Conservation (phyloP, 371 early-diverging fungal species). For the Circinella umbellata region DNA sequence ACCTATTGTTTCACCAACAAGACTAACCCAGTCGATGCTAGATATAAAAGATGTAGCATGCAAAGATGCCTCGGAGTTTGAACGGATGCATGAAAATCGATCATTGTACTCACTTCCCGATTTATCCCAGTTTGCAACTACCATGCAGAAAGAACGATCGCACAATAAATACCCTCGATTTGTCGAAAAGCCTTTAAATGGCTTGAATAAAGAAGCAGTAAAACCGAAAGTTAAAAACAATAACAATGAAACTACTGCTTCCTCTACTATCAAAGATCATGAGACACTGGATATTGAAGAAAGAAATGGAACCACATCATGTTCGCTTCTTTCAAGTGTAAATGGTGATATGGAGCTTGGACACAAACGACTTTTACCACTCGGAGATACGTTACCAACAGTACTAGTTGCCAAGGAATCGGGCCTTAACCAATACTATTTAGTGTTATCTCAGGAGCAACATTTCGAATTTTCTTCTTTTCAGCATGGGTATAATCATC, state of each 20-base stretch:
- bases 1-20: neutral
- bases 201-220: no score
- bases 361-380: neutral
- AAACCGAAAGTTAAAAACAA: no score
- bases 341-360: neutral
- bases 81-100: neutral
- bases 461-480: neutral
- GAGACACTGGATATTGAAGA: neutral
- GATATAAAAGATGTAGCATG: neutral
- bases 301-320: neutral
- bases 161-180: neutral
- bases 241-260: no score
- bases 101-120: neutral
- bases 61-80: neutral
- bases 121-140: neutral
- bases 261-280: neutral
- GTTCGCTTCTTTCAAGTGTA: neutral
- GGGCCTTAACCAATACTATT: constrained; percentile 1
- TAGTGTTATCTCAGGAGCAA: neutral
- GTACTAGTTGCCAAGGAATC: neutral
- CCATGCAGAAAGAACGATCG: no score
- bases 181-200: no score
- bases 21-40: neutral
- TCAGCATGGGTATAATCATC: neutral
- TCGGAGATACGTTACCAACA: constrained; percentile 1